These are phyloP conservation scores for Suillus ampliporus DNA, from an alignment of 768 basidiomycete species.

Conservation along the genomic window DNA sequence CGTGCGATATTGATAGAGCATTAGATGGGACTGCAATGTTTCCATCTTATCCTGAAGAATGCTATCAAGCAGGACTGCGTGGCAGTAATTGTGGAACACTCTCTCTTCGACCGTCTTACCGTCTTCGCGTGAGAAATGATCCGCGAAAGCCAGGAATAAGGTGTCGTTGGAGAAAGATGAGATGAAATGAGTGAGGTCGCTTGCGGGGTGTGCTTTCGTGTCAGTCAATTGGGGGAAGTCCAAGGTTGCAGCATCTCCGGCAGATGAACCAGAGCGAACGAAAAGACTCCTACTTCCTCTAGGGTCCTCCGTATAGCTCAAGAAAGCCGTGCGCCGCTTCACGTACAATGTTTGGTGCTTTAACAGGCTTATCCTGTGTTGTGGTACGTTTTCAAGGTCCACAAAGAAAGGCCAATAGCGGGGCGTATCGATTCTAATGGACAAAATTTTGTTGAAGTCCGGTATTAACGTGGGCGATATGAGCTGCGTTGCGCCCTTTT, in stretches of 20 bases:
- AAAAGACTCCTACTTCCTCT: conserved; percentile 92
- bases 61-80: conserved; percentile 81
- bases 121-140: conserved; percentile 70
- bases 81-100: conserved; percentile 72
- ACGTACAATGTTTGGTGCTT: conserved; percentile 86
- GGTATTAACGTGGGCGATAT: conserved; percentile 95
- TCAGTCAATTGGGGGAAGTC: conserved; percentile 83
- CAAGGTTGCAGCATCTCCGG: conserved; percentile 82
- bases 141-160: conserved; percentile 80
- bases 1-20: conserved; percentile 69
- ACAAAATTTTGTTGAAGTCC: conserved; percentile 79
- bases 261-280: conserved; percentile 83
- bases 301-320: conserved; percentile 94
- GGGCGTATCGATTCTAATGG: conserved; percentile 90
- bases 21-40: conserved; percentile 75
- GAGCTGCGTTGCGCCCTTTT: conserved; percentile 71
- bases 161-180: conserved; percentile 85
- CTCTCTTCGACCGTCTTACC: conserved; percentile 63
- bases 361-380: conserved; percentile 72
- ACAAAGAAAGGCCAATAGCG: conserved; percentile 95
- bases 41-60: conserved; percentile 90
- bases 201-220: conserved; percentile 67
- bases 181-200: conserved; percentile 85
- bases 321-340: conserved; percentile 89
- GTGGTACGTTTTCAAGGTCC: conserved; percentile 69